phyloP scores from a whole-genome alignment of 2,329 filamentous ascomycete genomes.

The Ceratocystis lukuohia region DNA sequence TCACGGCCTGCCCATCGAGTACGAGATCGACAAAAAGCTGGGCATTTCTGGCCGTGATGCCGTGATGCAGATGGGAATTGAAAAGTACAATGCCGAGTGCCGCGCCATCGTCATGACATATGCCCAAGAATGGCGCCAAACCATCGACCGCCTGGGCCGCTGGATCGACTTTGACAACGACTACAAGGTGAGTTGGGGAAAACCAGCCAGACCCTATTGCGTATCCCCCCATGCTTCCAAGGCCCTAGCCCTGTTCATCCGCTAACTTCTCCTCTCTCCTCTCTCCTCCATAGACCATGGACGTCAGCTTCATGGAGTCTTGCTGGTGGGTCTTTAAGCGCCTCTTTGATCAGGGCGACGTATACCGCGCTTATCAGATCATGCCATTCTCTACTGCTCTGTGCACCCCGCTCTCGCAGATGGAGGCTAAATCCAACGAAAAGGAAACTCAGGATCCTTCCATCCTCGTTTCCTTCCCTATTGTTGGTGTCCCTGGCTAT shows the following conservation, averaged over 20 bases:
- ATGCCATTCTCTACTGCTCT: constrained; percentile 66
- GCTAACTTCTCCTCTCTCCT: neutral
- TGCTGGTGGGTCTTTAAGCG: constrained; percentile 71
- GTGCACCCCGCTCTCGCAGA: constrained; percentile 61
- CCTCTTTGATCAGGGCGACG: constrained; percentile 55
- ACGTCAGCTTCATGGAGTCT: constrained; percentile 61
- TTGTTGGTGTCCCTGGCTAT: constrained; percentile 47
- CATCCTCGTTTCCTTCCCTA: constrained; percentile 56
- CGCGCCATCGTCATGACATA: constrained; percentile 77
- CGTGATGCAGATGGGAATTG: constrained; percentile 66
- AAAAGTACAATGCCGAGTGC: constrained; percentile 74
- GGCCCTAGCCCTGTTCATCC: neutral
- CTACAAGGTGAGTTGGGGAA: constrained; percentile 44
- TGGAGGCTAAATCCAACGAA: constrained; percentile 64
- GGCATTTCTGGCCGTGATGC: constrained; percentile 69
- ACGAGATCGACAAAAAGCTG: constrained; percentile 85
- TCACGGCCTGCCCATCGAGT: constrained; percentile 75
- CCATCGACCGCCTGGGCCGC: constrained; percentile 56
- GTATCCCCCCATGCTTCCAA: neutral
- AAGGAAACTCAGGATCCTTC: constrained; percentile 63
- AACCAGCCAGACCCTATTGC: neutral
- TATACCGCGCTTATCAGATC: constrained; percentile 60
- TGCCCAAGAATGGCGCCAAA: constrained; percentile 64
- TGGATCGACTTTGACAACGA: constrained; percentile 74
- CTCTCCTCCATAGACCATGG: constrained; percentile 45